Base-by-base conservation (phyloP, 441 rosid genomes). In the Erodium moschatum region DNA sequence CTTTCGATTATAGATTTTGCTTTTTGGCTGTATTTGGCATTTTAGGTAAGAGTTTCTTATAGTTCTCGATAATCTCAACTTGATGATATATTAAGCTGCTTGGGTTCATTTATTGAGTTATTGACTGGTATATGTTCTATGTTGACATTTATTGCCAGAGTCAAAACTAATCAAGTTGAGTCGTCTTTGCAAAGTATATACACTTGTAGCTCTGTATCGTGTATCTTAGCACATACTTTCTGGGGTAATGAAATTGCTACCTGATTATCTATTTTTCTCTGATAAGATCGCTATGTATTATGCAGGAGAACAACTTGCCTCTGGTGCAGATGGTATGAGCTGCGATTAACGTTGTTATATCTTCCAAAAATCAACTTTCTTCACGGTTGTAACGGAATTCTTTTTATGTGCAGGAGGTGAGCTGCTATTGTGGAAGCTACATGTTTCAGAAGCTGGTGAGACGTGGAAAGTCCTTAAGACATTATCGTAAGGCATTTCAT, bases 311-410 rank as follows among this genome's bases (percentile, higher is more conserved):
- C 85, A 78, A 48, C 91, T 92, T 76, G 96, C 98, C 63, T 92
- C 98, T 2, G 98, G 97, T 74, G 98, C 97, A 68, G 98, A 90
- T 80, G 97, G 98, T 92, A 86, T 71, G 84, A 10, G 58, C 13
- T n/a, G 58, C 58, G 6, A 5, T 50, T n/a, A 50, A 50, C 2
- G n/a, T 50, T 50, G 19, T 15, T 50, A 50, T 5, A n/a, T 50
- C 19, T 50, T 27, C 5, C 60, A 12, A 29, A 52, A 52, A 6
- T 50, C 21, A 24, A 44, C 58, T 40, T 4, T 16, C 27, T 24
- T 24, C 27, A 24, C 2, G 2, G 27, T 24, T 24, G 65, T 19
- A 68, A 54, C 61, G 64, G n/a, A 40, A 33, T 63, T 10, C 13
- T 70, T 42, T n/a, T 65, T 6, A 33, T 69, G 33, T 71, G 71